Evolutionary conservation across 1,284 basidiomycete species (phyloP).

Genomic region (Cryptococcus hybrid): DNA sequence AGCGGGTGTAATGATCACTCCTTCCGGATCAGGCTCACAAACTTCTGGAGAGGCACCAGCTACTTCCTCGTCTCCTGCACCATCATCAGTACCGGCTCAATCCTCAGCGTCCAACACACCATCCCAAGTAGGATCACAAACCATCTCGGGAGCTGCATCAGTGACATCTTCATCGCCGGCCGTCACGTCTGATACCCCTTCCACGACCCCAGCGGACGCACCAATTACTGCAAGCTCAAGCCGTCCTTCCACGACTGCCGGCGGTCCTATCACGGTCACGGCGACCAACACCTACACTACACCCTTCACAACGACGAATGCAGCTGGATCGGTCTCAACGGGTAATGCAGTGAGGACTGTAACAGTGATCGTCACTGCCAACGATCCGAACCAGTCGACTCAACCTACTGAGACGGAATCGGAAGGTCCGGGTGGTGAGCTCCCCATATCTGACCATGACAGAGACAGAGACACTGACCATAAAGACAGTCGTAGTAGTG

Average conservation of each 20-base stretch:
- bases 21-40: too few species aligned
- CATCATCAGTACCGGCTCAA: not conserved
- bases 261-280: slow-evolving; percentile 11
- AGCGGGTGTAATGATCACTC: too few species aligned
- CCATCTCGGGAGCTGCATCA: not conserved
- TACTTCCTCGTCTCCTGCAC: not conserved
- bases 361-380: slow-evolving; percentile 17
- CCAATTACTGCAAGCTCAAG: not conserved
- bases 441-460: not conserved
- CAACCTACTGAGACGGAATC: not conserved
- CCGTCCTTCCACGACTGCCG: not conserved
- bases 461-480: not conserved
- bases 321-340: slow-evolving; percentile 10
- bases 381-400: slow-evolving; percentile 4
- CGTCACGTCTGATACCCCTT: not conserved
- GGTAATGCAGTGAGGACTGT: slow-evolving; percentile 13
- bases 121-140: too few species aligned
- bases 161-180: not conserved
- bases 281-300: slow-evolving; percentile 14
- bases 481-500: slow-evolving; percentile 9
- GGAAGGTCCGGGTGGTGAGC: not conserved
- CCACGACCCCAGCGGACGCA: not conserved
- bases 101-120: too few species aligned
- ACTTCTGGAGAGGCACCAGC: not conserved
- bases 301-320: slow-evolving; percentile 4